A percentile compares a stretch with the other conserved stretches of the same genome.
phyloP scores from a whole-genome alignment of 2,329 filamentous ascomycete species.

The Ophiostoma himal-ulmi region DNA sequence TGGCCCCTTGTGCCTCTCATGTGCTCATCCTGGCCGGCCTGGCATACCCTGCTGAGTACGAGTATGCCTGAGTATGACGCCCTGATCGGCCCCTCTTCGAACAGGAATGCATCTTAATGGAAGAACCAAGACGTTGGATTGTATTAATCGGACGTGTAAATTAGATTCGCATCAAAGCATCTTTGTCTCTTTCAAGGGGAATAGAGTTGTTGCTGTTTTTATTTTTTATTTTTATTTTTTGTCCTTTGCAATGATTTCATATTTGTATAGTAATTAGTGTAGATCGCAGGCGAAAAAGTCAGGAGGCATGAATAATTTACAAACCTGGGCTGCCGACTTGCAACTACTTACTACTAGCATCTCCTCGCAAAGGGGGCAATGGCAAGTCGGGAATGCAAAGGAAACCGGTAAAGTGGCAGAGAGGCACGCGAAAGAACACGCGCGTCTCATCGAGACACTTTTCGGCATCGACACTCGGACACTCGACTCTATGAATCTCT shows the following conservation, averaged over 20 bases:
- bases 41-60: neutral
- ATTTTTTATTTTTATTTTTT: too few species aligned
- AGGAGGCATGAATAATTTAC: neutral
- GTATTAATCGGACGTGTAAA: neutral
- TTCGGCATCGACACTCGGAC: neutral
- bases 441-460: conserved; percentile 4
- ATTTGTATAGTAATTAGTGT: too few species aligned
- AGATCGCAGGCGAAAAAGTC: neutral
- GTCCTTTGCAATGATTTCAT: too few species aligned
- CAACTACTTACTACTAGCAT: too few species aligned
- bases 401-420: conserved; percentile 10
- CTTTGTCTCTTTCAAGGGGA: too few species aligned
- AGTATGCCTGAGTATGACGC: neutral
- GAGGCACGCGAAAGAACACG: conserved; percentile 7
- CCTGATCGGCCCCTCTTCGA: neutral
- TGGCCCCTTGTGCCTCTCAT: neutral
- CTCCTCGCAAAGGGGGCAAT: neutral
- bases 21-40: neutral
- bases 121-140: neutral
- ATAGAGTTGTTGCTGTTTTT: too few species aligned
- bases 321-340: neutral
- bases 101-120: neutral
- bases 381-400: neutral
- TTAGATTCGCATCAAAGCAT: neutral
- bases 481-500: neutral